Evolutionary conservation across 768 basidiomycete species (phyloP).

Genomic region (Daedalea quercina): DNA sequence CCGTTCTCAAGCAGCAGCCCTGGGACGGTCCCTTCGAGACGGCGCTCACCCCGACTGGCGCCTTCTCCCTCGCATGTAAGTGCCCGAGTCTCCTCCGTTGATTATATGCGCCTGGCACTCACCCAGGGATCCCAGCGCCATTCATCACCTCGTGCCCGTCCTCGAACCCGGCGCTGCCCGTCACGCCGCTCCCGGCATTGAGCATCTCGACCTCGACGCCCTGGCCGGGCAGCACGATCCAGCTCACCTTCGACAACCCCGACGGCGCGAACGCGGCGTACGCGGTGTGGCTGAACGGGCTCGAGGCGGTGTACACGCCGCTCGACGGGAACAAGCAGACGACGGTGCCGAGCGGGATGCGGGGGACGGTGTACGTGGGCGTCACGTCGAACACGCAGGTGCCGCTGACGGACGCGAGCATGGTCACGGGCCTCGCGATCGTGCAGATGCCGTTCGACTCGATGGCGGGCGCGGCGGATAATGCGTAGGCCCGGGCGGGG

Average conservation of each 20-base stretch:
- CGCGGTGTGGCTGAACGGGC: slow-evolving; percentile 44
- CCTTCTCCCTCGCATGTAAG: slow-evolving; percentile 35
- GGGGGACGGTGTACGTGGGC: slow-evolving; percentile 43
- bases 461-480: background rate
- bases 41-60: slow-evolving; percentile 26
- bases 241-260: slow-evolving; percentile 3
- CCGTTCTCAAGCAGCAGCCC: slow-evolving; percentile 33
- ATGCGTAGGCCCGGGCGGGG: too few species aligned
- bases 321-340: slow-evolving; percentile 26
- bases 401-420: slow-evolving; percentile 29
- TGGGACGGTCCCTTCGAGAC: slow-evolving; percentile 44
- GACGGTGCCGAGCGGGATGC: slow-evolving; percentile 37
- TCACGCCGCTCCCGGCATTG: slow-evolving; percentile 41
- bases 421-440: slow-evolving; percentile 52
- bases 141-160: slow-evolving; percentile 46
- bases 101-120: background rate
- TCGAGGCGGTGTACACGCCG: slow-evolving; percentile 33
- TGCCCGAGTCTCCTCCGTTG: too few species aligned
- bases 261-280: background rate
- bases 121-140: slow-evolving; percentile 6
- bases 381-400: slow-evolving; percentile 35
- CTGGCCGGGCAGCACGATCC: slow-evolving; percentile 22
- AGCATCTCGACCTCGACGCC: slow-evolving; percentile 12
- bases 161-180: slow-evolving; percentile 40
- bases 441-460: slow-evolving; percentile 10